Percentiles rank a stretch among this genome's conserved stretches.
These are phyloP conservation scores for Tricholoma saponaceum DNA, from an alignment of 768 basidiomycete genomes.

Conservation along the genomic window DNA sequence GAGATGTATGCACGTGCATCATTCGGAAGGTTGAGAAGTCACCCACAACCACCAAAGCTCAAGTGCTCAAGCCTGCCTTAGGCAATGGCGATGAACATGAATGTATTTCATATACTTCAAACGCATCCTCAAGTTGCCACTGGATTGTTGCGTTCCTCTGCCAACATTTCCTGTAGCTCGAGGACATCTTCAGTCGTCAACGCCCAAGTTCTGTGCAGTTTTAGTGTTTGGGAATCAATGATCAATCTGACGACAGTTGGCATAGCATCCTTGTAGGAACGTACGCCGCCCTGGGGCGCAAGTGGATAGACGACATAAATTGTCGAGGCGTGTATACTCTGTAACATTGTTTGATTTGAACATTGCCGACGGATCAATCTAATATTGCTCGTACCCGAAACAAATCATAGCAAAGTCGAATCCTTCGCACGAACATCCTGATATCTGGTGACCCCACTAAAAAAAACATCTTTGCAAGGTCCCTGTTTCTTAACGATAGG, in stretches of 20 bases:
- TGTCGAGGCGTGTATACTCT: constrained; percentile 59
- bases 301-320: constrained; percentile 59
- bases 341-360: background rate
- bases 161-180: constrained; percentile 56
- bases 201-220: constrained; percentile 41
- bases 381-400: constrained; percentile 42
- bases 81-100: too few relatives aligned
- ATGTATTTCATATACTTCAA: constrained; percentile 52
- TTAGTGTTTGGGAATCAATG: background rate
- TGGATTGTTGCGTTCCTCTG: constrained; percentile 48
- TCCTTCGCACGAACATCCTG: constrained; percentile 49
- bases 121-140: too few relatives aligned
- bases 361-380: background rate
- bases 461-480: constrained; percentile 42
- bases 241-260: constrained; percentile 47
- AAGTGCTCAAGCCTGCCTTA: too few relatives aligned
- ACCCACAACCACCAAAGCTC: too few relatives aligned
- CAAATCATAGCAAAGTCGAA: constrained; percentile 72
- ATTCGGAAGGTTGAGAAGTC: too few relatives aligned
- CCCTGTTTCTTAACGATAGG: constrained; percentile 27
- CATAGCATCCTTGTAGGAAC: constrained; percentile 62
- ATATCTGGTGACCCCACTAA: constrained; percentile 71
- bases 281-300: constrained; percentile 64
- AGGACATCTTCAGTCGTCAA: constrained; percentile 51
- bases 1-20: too few relatives aligned